Evolutionary conservation across 2,329 filamentous ascomycete genomes (phyloP).

Genomic region (Celoporthe dispersa): DNA sequence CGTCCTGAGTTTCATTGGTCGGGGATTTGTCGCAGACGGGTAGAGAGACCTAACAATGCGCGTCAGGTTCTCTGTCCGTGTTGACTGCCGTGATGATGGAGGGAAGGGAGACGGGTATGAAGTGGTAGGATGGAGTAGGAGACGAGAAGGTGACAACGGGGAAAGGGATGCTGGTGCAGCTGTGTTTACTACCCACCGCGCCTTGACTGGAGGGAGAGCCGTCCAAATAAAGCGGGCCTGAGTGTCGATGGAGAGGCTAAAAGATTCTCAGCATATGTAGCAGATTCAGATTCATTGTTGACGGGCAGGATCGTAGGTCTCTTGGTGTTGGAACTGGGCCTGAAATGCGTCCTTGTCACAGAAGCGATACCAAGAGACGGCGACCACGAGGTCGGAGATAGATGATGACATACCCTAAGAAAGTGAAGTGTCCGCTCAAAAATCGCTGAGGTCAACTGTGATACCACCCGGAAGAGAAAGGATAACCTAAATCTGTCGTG

Average conservation of each 20-base stretch:
- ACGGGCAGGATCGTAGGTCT: not conserved
- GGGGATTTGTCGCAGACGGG: not conserved
- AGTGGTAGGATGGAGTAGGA: not conserved
- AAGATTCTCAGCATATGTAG: not conserved
- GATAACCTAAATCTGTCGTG: constrained; percentile 27
- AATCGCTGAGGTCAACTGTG: constrained; percentile 22
- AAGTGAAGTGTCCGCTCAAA: constrained; percentile 25
- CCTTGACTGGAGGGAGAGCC: not conserved
- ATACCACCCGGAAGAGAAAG: constrained; percentile 26
- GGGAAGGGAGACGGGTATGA: not conserved
- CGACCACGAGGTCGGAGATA: not conserved
- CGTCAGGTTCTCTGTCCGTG: not conserved
- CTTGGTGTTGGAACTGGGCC: not conserved
- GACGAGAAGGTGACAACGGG: not conserved
- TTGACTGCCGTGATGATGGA: not conserved
- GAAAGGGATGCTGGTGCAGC: not conserved
- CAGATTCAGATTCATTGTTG: not conserved
- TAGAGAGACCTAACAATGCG: not conserved
- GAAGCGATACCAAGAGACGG: not conserved
- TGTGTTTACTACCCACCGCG: constrained; percentile 1
- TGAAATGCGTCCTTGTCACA: not conserved
- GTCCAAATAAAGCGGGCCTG: not conserved
- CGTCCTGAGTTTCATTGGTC: not conserved
- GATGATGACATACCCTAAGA: constrained; percentile 17
- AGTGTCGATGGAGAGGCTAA: not conserved